Base-by-base conservation (phyloP, 805 yeast genomes). In the Yarrowia porcina region DNA sequence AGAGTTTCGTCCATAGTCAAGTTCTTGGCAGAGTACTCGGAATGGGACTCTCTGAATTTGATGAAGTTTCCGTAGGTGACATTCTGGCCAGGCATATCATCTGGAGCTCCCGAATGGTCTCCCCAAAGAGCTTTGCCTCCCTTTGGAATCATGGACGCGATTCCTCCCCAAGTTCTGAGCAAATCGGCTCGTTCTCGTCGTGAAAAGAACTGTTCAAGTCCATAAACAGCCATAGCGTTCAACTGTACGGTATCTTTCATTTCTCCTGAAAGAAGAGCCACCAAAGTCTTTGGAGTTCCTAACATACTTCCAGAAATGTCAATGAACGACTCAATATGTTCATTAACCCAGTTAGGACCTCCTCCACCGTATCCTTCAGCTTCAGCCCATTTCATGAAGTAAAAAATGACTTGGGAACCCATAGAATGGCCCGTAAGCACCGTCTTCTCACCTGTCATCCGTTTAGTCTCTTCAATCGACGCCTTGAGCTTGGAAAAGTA, bases 171-270 rank as follows among this genome's bases (percentile, higher is more conserved):
- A 1, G 93, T 80, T 66, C 90, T 80, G 54, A 91, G 72, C 88
- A 94, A 80, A 66, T 90, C 96, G 7, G 90, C 83, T 67, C 99
- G 82, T 75, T 93, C 99, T 65, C 84, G 82, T 72, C 96, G 82
- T 59, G 94, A 87, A 74, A 94, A 91, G 75, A 94, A 94, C 75
- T 89, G 90, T 71, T 94, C 99, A 63, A 94, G 80, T 1, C 97
- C 99, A 70, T 89, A 90, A 67, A 93, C 90, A 0, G 98, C 99
- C 65, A 93, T 75, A 3, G 94, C 87, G 73, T 94, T 94, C 72
- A 94, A 78, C 70, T 93, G 97, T 30, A 96, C 96, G 0, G 99
- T 94, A 73, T 94, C 99, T 73, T 86, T 90, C 98, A 94, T 94
- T 75, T 94, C 99, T 15, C 99, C 99, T 15, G 97, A 89, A n/a